Conservation (phyloP, 768 basidiomycete genomes). For the Russula sp. region DNA sequence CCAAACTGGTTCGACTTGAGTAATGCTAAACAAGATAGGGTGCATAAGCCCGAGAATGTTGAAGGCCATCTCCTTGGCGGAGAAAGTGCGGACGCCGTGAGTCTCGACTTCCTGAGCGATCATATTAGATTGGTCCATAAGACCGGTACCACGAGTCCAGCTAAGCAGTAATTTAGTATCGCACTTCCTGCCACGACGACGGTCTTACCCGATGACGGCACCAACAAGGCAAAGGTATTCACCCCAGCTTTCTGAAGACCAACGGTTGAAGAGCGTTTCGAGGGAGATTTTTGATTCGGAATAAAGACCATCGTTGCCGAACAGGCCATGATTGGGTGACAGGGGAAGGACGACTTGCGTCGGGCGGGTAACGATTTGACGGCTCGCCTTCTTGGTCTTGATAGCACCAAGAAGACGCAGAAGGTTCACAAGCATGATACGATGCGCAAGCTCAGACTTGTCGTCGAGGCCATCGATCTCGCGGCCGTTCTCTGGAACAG, state of each 20-base stretch:
- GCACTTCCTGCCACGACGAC: neutral
- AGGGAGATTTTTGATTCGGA: conserved; percentile 98
- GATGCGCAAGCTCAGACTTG: conserved; percentile 94
- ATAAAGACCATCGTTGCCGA: conserved; percentile 97
- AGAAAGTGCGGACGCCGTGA: conserved; percentile 94
- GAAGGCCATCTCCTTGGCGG: conserved; percentile 99
- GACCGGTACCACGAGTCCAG: conserved; percentile 96
- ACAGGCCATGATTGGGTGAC: conserved; percentile 96
- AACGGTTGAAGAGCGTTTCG: conserved; percentile 96
- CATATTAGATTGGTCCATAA: conserved; percentile 93
- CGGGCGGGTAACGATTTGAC: conserved; percentile 93
- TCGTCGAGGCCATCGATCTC: conserved; percentile 98
- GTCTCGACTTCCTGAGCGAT: conserved; percentile 91
- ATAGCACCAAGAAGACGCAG: conserved; percentile 94
- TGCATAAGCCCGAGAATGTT: conserved; percentile 99
- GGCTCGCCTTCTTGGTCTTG: conserved; percentile 96
- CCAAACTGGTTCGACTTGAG: conserved; percentile 99
- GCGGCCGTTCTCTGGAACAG: conserved; percentile 96
- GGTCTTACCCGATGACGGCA: conserved; percentile 88
- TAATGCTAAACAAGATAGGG: conserved; percentile 97
- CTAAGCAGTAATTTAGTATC: conserved; percentile 32
- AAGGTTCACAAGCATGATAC: conserved; percentile 97
- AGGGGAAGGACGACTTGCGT: conserved; percentile 97
- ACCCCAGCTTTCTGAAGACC: conserved; percentile 98
- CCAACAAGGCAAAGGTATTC: conserved; percentile 97